Percentiles rank a stretch among this genome's conserved stretches.
These are phyloP conservation scores for Tylopilus sp. DNA, from an alignment of 1,284 basidiomycete species.

Conservation along the genomic window DNA sequence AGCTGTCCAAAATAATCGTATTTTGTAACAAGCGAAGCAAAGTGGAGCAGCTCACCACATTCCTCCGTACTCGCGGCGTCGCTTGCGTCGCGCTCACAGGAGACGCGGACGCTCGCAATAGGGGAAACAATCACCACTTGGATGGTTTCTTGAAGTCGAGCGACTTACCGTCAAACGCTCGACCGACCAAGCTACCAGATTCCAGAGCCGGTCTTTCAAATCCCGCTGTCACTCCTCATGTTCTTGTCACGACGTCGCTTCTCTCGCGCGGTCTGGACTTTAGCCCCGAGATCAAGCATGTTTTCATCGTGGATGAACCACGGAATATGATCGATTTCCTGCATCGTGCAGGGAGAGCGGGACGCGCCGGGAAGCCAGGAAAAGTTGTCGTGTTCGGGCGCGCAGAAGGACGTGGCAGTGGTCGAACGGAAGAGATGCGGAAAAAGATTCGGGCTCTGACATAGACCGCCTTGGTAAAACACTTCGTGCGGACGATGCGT, in stretches of 20 bases:
- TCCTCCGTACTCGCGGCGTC: slow-evolving; percentile 59
- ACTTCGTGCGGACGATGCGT: neutral
- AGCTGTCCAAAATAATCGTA: slow-evolving; percentile 63
- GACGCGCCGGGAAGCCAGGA: slow-evolving; percentile 62
- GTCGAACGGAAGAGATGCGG: slow-evolving; percentile 47
- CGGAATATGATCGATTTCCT: slow-evolving; percentile 86
- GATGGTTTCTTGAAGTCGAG: slow-evolving; percentile 59
- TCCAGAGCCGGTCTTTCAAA: slow-evolving; percentile 20
- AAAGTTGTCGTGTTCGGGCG: slow-evolving; percentile 72
- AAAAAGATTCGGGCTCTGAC: slow-evolving; percentile 44
- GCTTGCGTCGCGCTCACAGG: slow-evolving; percentile 62
- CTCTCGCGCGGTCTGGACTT: slow-evolving; percentile 92
- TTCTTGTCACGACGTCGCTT: slow-evolving; percentile 85
- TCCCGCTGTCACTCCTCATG: slow-evolving; percentile 45
- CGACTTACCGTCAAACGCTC: slow-evolving; percentile 4
- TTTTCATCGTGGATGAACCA: slow-evolving; percentile 82
- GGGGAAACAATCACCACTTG: slow-evolving; percentile 72
- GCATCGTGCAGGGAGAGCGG: slow-evolving; percentile 83
- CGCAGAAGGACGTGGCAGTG: slow-evolving; percentile 52
- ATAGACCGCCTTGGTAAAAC: slow-evolving; percentile 3
- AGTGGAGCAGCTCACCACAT: slow-evolving; percentile 56
- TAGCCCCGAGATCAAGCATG: slow-evolving; percentile 66
- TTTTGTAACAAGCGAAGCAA: slow-evolving; percentile 77
- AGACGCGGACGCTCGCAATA: slow-evolving; percentile 49
- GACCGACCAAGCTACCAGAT: slow-evolving; percentile 11